Evolutionary conservation across 768 basidiomycete genomes (phyloP).

Genomic region (Suillus clintonianus): DNA sequence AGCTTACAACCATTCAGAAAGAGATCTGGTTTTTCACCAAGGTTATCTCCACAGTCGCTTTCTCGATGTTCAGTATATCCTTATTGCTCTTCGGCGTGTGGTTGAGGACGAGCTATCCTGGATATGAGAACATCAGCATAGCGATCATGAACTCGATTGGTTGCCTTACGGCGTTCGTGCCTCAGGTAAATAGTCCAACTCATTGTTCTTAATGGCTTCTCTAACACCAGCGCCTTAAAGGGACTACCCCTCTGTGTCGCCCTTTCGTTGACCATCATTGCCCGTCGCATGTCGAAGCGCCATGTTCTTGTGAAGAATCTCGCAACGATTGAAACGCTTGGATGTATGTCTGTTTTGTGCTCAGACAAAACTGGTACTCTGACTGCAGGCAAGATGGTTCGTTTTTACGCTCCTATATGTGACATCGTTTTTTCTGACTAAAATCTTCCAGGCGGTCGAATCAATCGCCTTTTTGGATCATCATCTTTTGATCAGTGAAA

Average conservation of each 20-base stretch:
- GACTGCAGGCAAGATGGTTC: conserved; percentile 50
- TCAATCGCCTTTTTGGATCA: conserved; percentile 39
- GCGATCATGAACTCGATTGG: conserved; percentile 42
- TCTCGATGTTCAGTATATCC: conserved; percentile 41
- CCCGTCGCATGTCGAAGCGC: conserved; percentile 49
- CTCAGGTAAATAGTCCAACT: conserved; percentile 31
- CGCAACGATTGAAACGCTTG: conserved; percentile 55
- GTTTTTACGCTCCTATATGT: not conserved
- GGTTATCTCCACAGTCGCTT: conserved; percentile 45
- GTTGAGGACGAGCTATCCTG: conserved; percentile 37
- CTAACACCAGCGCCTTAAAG: conserved; percentile 11
- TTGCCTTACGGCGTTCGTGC: conserved; percentile 41
- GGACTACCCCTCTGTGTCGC: conserved; percentile 47
- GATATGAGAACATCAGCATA: conserved; percentile 34
- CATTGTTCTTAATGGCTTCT: not conserved
- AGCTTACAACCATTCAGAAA: conserved; percentile 47
- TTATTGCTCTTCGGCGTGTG: conserved; percentile 45
- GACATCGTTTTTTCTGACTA: not conserved
- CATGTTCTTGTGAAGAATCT: conserved; percentile 52
- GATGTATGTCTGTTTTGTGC: conserved; percentile 52
- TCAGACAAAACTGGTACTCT: conserved; percentile 60
- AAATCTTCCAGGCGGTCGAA: conserved; percentile 36
- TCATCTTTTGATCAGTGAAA: conserved; percentile 20
- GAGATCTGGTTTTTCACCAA: conserved; percentile 57
- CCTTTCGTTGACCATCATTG: conserved; percentile 51